phyloP scores from a whole-genome alignment of 768 basidiomycete species.

The Suillus subalutaceus region DNA sequence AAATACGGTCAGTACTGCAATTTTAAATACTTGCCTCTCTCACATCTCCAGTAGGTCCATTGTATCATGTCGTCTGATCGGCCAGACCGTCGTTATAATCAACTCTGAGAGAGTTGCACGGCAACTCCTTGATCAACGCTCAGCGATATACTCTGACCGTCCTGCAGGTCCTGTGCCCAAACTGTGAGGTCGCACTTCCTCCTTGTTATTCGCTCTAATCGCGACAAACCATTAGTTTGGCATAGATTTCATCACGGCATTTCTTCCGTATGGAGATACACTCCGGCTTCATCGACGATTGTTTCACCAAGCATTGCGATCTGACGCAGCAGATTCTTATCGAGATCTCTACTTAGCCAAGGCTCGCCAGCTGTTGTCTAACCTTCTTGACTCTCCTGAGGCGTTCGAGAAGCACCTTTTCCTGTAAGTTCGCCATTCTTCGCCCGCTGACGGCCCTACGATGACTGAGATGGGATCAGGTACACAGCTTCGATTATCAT shows the following conservation, averaged over 20 bases:
- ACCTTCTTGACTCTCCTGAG: conserved; percentile 25
- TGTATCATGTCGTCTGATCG: conserved; percentile 29
- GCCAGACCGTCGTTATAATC: conserved; percentile 29
- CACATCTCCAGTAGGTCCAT: conserved; percentile 24
- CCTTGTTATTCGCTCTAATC: background rate
- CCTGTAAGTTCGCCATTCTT: conserved; percentile 16
- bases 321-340: conserved; percentile 21
- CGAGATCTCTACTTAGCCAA: conserved; percentile 28
- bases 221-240: conserved; percentile 21
- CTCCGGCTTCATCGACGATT: conserved; percentile 31
- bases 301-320: conserved; percentile 30
- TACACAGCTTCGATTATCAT: conserved; percentile 36
- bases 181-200: conserved; percentile 18
- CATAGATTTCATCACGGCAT: conserved; percentile 31
- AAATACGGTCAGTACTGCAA: conserved; percentile 25
- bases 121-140: conserved; percentile 34
- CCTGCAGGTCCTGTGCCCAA: conserved; percentile 25
- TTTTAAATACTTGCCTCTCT: background rate
- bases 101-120: conserved; percentile 29
- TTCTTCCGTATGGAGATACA: conserved; percentile 30
- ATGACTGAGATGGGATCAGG: conserved; percentile 15
- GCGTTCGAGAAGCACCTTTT: conserved; percentile 29
- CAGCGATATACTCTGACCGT: conserved; percentile 31
- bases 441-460: background rate
- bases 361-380: conserved; percentile 19